Percentiles rank a stretch among this genome's conserved stretches.
Evolutionary conservation across 441 rosid species (phyloP).

Genomic region (Erysimum cheiri): DNA sequence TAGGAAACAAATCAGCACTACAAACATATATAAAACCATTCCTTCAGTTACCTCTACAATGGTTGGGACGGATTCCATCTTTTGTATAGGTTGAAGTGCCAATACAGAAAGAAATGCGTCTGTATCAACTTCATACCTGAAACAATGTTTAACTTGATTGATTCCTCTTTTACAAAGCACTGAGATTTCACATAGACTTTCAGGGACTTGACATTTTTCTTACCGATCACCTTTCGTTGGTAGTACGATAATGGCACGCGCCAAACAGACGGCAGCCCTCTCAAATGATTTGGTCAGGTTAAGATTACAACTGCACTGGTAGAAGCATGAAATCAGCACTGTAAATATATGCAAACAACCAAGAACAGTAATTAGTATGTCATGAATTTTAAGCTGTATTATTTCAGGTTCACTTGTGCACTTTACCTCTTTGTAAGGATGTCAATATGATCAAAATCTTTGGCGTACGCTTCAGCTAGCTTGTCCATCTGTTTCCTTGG

Average conservation of each 20-base stretch:
- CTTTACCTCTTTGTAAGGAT: conserved; percentile 86
- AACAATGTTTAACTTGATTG: conserved; percentile 29
- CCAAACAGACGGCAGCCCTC: conserved; percentile 87
- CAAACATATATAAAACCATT: conserved; percentile 8
- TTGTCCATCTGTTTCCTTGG: conserved; percentile 95
- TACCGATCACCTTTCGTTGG: conserved; percentile 89
- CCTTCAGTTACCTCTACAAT: conserved; percentile 61
- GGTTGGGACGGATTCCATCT: conserved; percentile 79
- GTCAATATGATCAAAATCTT: conserved; percentile 86
- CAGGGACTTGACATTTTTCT: conserved; percentile 26
- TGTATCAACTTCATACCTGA: conserved; percentile 93
- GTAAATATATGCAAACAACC: conserved; percentile 1
- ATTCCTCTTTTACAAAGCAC: not conserved
- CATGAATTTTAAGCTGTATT: not conserved
- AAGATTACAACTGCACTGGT: conserved; percentile 87
- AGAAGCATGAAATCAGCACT: conserved; percentile 42
- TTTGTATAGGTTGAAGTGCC: conserved; percentile 85
- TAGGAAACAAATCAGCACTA: conserved; percentile 33
- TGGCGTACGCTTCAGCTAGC: conserved; percentile 74
- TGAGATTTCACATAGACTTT: conserved; percentile 9
- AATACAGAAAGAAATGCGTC: conserved; percentile 93
- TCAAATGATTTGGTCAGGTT: conserved; percentile 91
- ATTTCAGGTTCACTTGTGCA: not conserved
- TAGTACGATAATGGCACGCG: conserved; percentile 90
- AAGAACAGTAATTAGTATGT: not conserved